Base-by-base conservation (phyloP, 352 stramenopile genomes). In the Phytophthora palmivora region DNA sequence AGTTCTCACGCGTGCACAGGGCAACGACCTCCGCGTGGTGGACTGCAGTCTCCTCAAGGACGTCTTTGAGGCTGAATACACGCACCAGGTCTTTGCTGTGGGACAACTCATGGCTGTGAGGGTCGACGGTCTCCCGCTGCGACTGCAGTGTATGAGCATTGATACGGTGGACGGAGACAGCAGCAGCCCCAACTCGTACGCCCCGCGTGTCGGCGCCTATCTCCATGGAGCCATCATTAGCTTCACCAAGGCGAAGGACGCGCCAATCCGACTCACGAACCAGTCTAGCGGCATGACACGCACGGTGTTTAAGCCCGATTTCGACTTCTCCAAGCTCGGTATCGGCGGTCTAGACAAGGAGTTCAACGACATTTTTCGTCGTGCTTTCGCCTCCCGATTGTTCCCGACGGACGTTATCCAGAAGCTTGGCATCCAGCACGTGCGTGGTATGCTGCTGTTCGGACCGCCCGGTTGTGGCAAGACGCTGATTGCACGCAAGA, bases 351-450 rank as follows among this genome's bases (percentile, higher is more conserved):
- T 99, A 28, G 96, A 99, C 79, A 93, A 96, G 49, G 96, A 99
- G 82, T 99, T 99, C 74, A 99, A 98, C 79, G 87, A 99, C 76
- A 99, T 99, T 62, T 99, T 99, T 78, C 90, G 97, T 49, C 94
- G 97, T 36, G 98, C 98, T 15, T 99, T 99, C 78, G 97, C 97
- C 11, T 98, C 90, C 49, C 93, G 97, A 4, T 91, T 99, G 47
- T 99, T 98, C 83, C 97, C 98, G 22, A 76, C 92, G 65, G 82
- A 98, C 79, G 81, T 98, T n/a, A 95, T 98, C 53, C 80, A 94
- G 63, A 96, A 99, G 74, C 94, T 99, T 70, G 98, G 98, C 18
- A 99, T 99, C 64, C 98, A 98, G 78, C 98, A 99, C 85, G 97
- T 99, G 22, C 86, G 97, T 32, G 97, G 98, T 60, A 93, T 94